Evolutionary conservation across 2,329 filamentous ascomycete species (phyloP).

Genomic region (Purpureocillium lavendulum): DNA sequence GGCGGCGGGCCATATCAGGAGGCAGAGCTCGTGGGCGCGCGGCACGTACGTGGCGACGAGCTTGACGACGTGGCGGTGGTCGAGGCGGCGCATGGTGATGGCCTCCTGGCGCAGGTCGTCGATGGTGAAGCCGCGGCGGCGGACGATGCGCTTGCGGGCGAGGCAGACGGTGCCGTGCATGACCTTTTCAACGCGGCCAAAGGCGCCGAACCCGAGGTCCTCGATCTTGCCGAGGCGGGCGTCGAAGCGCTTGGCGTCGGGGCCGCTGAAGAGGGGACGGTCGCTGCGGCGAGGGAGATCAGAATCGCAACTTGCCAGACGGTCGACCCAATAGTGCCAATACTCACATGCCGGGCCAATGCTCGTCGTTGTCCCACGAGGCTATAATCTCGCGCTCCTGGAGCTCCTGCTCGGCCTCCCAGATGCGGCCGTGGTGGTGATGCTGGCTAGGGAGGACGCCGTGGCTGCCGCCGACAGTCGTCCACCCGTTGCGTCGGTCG

Average conservation of each 20-base stretch:
- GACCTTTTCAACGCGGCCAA: conserved; percentile 36
- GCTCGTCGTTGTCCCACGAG: conserved; percentile 21
- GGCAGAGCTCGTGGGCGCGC: conserved; percentile 29
- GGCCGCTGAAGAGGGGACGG: conserved; percentile 18
- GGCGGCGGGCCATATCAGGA: conserved; percentile 39
- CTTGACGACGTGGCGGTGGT: conserved; percentile 38
- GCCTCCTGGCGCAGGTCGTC: conserved; percentile 35
- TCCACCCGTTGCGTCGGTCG: conserved; percentile 22
- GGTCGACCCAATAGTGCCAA: background rate
- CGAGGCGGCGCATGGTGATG: conserved; percentile 36
- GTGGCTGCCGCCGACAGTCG: conserved; percentile 22
- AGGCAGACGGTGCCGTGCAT: conserved; percentile 30
- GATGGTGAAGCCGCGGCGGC: conserved; percentile 26
- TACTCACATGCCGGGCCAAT: conserved; percentile 25
- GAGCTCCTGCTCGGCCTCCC: conserved; percentile 20
- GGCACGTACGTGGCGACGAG: conserved; percentile 37
- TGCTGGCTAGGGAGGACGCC: conserved; percentile 9
- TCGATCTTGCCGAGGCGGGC: conserved; percentile 19
- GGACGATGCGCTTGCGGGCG: conserved; percentile 34
- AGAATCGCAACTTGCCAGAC: background rate
- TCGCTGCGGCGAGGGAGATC: conserved; percentile 11
- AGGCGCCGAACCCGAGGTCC: conserved; percentile 33
- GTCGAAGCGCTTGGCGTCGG: conserved; percentile 26
- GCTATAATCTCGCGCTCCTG: conserved; percentile 20
- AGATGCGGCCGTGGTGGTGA: conserved; percentile 11